Evolutionary conservation across 768 basidiomycete genomes (phyloP), one percentile per base, ranked within the genome.

Genomic region (Lactifluus pinguis): DNA sequence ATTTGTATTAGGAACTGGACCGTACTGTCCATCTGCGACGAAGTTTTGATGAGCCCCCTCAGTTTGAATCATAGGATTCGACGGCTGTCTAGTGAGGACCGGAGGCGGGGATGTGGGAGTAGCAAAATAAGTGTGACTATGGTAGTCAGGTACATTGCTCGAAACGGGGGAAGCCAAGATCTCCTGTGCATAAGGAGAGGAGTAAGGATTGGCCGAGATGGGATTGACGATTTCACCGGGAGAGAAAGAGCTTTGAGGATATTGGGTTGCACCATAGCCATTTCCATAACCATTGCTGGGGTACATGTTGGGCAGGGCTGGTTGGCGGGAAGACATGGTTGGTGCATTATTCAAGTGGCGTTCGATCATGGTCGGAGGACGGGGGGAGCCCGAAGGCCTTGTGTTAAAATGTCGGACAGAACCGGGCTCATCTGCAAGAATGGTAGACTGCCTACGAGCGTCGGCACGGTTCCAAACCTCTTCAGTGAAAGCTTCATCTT

Each of bases 321-420:
- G 57, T 42, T 63, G 59, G 14, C 62, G 56, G 53, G 60, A 19
- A 51, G 58, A 50, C 50, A 52, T 56, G 8, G 63, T 58, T 4
- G 64, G 57, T 42, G 53, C 49, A 25, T 72, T 75, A 39, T 74
- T 71, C 49, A 74, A 62, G 63, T 77, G 79, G 49, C 75, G 75
- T 66, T 86, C 80, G 53, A 82, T 77, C 85, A 86, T 86, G 32
- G 78, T 76, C n/a, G 85, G 85, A 17, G 84, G 82, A 21, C 81
- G 79, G 17, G 81, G 81, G 60, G 80, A 81, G 67, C 72, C 78
- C 4, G 65, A 72, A 21, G 72, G 72, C 56, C 74, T 68, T 49
- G 70, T 36, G 45, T 67, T 73, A 58, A 5, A 74, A 73, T 30
- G 73, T 74, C n/a, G 79, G 77, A 64, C 15, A 38, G 56, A 58